A percentile compares a stretch with the other conserved stretches of the same genome.
These are phyloP conservation scores for Candida bentonensis DNA, from an alignment of 805 yeast genomes.

Conservation along the genomic window DNA sequence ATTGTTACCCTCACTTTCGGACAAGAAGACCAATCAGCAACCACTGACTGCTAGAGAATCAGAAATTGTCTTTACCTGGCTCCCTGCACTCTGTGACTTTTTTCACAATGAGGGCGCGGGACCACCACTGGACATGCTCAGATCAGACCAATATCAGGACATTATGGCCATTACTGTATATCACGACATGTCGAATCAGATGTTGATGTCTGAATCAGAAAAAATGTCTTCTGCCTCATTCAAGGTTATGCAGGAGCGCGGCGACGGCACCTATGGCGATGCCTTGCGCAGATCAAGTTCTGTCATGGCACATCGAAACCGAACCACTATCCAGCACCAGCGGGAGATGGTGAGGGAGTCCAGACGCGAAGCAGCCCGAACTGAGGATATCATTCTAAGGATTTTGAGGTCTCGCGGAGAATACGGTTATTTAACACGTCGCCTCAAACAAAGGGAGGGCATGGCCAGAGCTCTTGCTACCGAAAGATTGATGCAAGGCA, in stretches of 20 bases:
- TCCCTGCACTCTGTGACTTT: constrained; percentile 53
- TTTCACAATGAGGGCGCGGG: constrained; percentile 76
- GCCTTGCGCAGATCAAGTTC: constrained; percentile 51
- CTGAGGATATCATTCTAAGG: constrained; percentile 61
- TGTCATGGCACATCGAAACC: constrained; percentile 57
- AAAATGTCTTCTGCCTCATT: constrained; percentile 41
- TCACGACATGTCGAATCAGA: constrained; percentile 37
- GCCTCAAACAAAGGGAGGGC: constrained; percentile 49
- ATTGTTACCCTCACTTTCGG: constrained; percentile 53
- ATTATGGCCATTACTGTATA: constrained; percentile 48
- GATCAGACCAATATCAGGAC: constrained; percentile 49
- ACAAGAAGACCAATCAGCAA: constrained; percentile 22
- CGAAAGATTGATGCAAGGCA: constrained; percentile 25
- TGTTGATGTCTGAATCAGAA: constrained; percentile 45
- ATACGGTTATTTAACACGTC: constrained; percentile 38
- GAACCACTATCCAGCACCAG: constrained; percentile 35
- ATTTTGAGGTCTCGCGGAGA: constrained; percentile 56
- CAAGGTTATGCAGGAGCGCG: constrained; percentile 34
- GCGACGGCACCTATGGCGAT: constrained; percentile 32
- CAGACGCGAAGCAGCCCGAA: constrained; percentile 29
- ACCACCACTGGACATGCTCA: constrained; percentile 51
- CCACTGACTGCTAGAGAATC: constrained; percentile 46
- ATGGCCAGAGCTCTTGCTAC: constrained; percentile 42
- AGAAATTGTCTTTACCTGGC: constrained; percentile 59
- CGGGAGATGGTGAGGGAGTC: constrained; percentile 33